A percentile compares a stretch with the other conserved stretches of the same genome.
Evolutionary conservation across 805 yeast genomes (phyloP).

Genomic region (Kodamaea neixiangensis): DNA sequence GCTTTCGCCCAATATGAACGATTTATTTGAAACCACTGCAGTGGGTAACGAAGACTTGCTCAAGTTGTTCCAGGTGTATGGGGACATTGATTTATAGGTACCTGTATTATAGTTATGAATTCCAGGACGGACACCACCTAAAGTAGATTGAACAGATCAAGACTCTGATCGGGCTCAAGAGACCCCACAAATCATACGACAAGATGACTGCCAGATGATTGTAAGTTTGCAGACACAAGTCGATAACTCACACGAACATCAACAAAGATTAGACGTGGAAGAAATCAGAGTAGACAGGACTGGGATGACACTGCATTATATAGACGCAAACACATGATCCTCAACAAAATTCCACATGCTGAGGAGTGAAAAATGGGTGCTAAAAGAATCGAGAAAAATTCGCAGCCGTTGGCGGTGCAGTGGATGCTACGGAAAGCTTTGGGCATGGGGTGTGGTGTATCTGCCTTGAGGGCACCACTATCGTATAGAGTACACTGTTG

Average conservation of each 20-base stretch:
- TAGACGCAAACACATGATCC: neutral
- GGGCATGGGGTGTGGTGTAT: neutral
- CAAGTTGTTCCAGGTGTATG: conserved; percentile 37
- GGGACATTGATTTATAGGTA: conserved; percentile 25
- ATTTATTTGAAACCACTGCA: neutral
- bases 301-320: neutral
- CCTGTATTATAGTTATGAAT: neutral
- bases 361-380: neutral
- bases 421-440: neutral
- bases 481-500: neutral
- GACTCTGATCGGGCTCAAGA: neutral
- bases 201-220: too few species aligned
- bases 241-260: too few species aligned
- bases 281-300: neutral
- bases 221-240: too few species aligned
- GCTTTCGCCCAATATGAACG: conserved; percentile 2
- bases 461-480: neutral
- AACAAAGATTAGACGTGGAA: too few species aligned
- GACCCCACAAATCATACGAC: neutral
- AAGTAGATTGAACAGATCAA: too few species aligned
- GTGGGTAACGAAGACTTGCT: conserved; percentile 34
- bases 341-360: neutral
- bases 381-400: neutral
- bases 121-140: too few species aligned
- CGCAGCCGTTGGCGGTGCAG: neutral